Percentiles rank a stretch among this genome's conserved stretches.
These are phyloP conservation scores for Leccinum obscurum DNA, from an alignment of 768 basidiomycete species.

Conservation along the genomic window DNA sequence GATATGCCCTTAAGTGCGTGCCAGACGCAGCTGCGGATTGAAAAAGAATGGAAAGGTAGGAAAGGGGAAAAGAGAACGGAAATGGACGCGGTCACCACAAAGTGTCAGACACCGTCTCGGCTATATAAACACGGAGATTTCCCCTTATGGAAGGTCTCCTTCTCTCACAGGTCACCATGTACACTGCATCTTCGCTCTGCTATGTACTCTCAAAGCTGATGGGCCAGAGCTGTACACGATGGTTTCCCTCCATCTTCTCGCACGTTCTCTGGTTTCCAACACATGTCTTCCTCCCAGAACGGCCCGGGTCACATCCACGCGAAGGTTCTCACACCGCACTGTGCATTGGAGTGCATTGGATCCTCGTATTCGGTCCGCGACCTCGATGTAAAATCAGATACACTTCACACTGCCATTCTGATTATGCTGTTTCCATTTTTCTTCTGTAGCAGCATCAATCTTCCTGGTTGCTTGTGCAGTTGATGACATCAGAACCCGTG, in stretches of 20 bases:
- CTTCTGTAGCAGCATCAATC: background rate
- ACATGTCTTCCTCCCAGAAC: background rate
- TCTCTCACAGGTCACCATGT: background rate
- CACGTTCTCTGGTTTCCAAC: background rate
- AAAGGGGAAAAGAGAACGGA: constrained; percentile 1
- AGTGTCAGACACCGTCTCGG: background rate
- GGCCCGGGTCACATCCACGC: background rate
- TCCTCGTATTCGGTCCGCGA: background rate
- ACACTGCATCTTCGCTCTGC: constrained; percentile 4
- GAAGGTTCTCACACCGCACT: background rate
- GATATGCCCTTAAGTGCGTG: constrained; percentile 16
- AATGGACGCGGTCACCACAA: constrained; percentile 25
- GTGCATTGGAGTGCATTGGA: too few species aligned
- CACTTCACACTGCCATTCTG: constrained; percentile 2
- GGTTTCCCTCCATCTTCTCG: background rate
- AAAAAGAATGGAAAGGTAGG: background rate
- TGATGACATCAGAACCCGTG: background rate
- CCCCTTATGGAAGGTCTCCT: constrained; percentile 3
- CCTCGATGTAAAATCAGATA: background rate
- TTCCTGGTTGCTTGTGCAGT: background rate
- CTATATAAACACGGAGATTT: background rate
- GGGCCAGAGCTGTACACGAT: too few species aligned
- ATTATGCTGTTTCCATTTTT: background rate
- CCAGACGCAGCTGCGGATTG: constrained; percentile 24
- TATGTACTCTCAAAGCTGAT: background rate